Conservation (phyloP, 768 basidiomycete species). For the Postia placenta region DNA sequence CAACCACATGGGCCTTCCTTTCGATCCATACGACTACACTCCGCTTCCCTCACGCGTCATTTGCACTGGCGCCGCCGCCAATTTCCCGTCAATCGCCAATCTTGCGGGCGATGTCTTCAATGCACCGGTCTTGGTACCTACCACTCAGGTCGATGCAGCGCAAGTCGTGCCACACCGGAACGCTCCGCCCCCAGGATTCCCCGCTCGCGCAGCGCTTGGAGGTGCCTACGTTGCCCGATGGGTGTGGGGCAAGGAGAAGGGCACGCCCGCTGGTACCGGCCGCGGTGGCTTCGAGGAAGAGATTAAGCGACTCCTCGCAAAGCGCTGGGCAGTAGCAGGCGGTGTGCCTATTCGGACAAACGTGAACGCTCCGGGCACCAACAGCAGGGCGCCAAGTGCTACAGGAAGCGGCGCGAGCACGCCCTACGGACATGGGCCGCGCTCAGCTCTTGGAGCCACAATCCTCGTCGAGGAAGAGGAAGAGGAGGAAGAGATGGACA, state of each 20-base stretch:
- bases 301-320: slow-evolving; percentile 60
- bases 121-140: slow-evolving; percentile 69
- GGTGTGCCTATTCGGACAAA: slow-evolving; percentile 55
- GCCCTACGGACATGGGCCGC: slow-evolving; percentile 46
- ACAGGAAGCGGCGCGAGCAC: slow-evolving; percentile 66
- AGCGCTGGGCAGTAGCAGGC: slow-evolving; percentile 69
- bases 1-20: slow-evolving; percentile 56
- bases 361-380: slow-evolving; percentile 33
- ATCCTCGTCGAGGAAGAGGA: slow-evolving; percentile 72
- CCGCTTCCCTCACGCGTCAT: slow-evolving; percentile 62
- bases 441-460: slow-evolving; percentile 46
- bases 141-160: slow-evolving; percentile 72
- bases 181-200: slow-evolving; percentile 63
- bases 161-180: slow-evolving; percentile 68
- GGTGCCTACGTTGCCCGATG: slow-evolving; percentile 78
- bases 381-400: slow-evolving; percentile 35
- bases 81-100: slow-evolving; percentile 78
- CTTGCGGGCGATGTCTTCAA: slow-evolving; percentile 81
- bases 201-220: slow-evolving; percentile 65
- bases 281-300: slow-evolving; percentile 76
- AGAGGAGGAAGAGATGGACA: slow-evolving; percentile 61
- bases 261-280: slow-evolving; percentile 30
- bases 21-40: slow-evolving; percentile 72
- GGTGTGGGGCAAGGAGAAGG: slow-evolving; percentile 72
- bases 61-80: slow-evolving; percentile 74